phyloP scores from a whole-genome alignment of 495 filamentous ascomycete genomes.

The Staphylotrichum tortipilum region DNA sequence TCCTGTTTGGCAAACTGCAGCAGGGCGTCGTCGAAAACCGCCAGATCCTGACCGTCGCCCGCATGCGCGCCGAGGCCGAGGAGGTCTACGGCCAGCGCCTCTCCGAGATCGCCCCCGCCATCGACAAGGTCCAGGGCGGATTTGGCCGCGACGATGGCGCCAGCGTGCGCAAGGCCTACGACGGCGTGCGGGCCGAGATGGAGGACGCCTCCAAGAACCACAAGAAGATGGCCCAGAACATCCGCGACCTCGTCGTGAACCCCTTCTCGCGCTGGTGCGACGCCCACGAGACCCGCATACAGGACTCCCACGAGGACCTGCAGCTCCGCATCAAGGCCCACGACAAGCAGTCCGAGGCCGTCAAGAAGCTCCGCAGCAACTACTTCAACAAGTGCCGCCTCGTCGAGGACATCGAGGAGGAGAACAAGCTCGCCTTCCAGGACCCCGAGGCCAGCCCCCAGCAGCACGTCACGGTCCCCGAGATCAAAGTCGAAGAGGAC shows the following conservation, averaged over 20 bases:
- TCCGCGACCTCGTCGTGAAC: slow-evolving; percentile 86
- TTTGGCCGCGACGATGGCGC: slow-evolving; percentile 93
- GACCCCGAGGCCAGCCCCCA: slow-evolving; percentile 55
- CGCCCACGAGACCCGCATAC: slow-evolving; percentile 79
- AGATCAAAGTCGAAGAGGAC: slow-evolving; percentile 51
- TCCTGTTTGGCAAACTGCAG: slow-evolving; percentile 94
- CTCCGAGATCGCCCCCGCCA: slow-evolving; percentile 70
- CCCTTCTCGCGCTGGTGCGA: slow-evolving; percentile 95
- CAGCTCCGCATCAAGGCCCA: slow-evolving; percentile 82
- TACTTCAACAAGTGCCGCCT: slow-evolving; percentile 99
- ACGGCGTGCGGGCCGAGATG: slow-evolving; percentile 92
- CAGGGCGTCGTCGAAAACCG: slow-evolving; percentile 93
- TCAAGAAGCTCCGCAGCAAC: slow-evolving; percentile 84
- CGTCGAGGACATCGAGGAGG: slow-evolving; percentile 93
- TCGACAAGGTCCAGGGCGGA: slow-evolving; percentile 74
- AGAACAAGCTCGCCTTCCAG: slow-evolving; percentile 96
- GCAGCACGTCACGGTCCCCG: slow-evolving; percentile 40
- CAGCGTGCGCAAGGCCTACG: slow-evolving; percentile 93
- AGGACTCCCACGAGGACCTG: slow-evolving; percentile 89
- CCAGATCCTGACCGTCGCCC: slow-evolving; percentile 82
- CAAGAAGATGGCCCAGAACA: slow-evolving; percentile 89
- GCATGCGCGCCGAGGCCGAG: slow-evolving; percentile 93
- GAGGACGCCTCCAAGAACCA: slow-evolving; percentile 82
- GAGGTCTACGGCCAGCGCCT: slow-evolving; percentile 77
- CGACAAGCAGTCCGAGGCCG: slow-evolving; percentile 80